A percentile compares a stretch with the other conserved stretches of the same genome.
Evolutionary conservation across 208 protist genomes (phyloP).

Genomic region (Cochliopodium minus): DNA sequence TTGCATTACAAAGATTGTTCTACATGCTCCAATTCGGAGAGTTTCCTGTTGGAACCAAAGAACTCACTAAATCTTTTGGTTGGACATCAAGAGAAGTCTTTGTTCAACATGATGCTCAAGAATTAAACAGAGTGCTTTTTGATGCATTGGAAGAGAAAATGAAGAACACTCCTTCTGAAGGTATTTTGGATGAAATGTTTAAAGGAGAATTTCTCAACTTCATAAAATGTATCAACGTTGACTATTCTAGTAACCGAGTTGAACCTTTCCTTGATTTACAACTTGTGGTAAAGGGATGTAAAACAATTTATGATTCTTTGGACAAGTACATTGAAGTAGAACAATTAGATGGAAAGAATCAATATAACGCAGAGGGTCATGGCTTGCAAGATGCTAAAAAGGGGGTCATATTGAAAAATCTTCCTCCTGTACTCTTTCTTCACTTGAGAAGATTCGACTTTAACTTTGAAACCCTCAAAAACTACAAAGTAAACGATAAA

Average conservation of each 20-base stretch:
- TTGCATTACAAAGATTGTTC: slow-evolving; percentile 54
- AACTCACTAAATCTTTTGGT: slow-evolving; percentile 61
- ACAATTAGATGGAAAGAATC: slow-evolving; percentile 65
- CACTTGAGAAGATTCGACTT: slow-evolving; percentile 72
- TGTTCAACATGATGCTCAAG: slow-evolving; percentile 68
- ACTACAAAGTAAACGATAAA: slow-evolving; percentile 51
- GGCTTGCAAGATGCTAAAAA: slow-evolving; percentile 50
- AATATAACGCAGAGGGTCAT: slow-evolving; percentile 45
- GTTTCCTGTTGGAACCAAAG: slow-evolving; percentile 41
- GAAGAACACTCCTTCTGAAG: slow-evolving; percentile 53
- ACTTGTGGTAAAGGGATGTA: slow-evolving; percentile 53
- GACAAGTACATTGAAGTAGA: slow-evolving; percentile 39
- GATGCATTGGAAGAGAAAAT: slow-evolving; percentile 63
- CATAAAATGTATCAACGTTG: slow-evolving; percentile 41
- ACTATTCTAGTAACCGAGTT: slow-evolving; percentile 41
- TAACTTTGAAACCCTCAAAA: slow-evolving; percentile 44
- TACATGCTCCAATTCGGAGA: slow-evolving; percentile 53
- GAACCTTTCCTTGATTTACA: slow-evolving; percentile 64
- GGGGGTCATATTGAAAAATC: slow-evolving; percentile 41
- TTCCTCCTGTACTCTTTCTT: slow-evolving; percentile 60
- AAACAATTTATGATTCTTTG: slow-evolving; percentile 49
- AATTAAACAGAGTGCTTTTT: slow-evolving; percentile 56
- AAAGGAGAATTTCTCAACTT: slow-evolving; percentile 45
- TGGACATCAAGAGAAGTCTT: slow-evolving; percentile 58
- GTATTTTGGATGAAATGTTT: slow-evolving; percentile 54